Evolutionary conservation across 2,329 filamentous ascomycete genomes (phyloP), one percentile per base, ranked within the genome.

Genomic region (Aspergillus japonicus): DNA sequence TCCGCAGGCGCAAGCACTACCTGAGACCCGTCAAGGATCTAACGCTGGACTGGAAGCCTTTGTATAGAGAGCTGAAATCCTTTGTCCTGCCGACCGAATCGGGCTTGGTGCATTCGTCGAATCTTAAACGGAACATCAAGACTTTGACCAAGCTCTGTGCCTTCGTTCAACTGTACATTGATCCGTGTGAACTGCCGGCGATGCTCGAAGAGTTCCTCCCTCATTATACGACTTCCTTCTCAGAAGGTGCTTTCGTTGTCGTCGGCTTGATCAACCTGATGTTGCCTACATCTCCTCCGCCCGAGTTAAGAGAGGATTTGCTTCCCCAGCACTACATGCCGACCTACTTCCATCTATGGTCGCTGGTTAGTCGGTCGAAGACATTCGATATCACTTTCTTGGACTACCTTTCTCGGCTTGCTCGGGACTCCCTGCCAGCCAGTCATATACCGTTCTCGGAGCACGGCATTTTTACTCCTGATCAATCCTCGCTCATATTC

Each of bases 331-430:
- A 94, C 71, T 94, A 96, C 70, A 80, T 98, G 39, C 95, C 95
- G 3, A 96, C 94, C 0, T 89, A 96, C 68, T 99, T 99, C 81
- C 95, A 99, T 75, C 79, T 98, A 1, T 99, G 95, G 95, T 95
- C 93, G 1, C 82, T 98, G 47, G 87, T 98, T 66, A 95, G 92
- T 67, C 85, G 96, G 54, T 98, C 94, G 1, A 95, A 91, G 75
- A 84, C 87, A 3, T 89, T 95, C 62, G 95, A 99, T 75, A 85
- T 90, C 59, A 89, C 89, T 63, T 93, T 96, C 69, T 85, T 98
- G 64, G 95, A 99, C 75, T 85, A 96, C 33, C 86, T 96, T 63
- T 98, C 95, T 12, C 85, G 95, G 55, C 81, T 97, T 70, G 89
- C 94, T 1, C 83, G 94, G 64, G 95, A 99, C 73, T 91, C 90